Evolutionary conservation across 805 yeast genomes (phyloP).

Genomic region (Metschnikowia lunata): DNA sequence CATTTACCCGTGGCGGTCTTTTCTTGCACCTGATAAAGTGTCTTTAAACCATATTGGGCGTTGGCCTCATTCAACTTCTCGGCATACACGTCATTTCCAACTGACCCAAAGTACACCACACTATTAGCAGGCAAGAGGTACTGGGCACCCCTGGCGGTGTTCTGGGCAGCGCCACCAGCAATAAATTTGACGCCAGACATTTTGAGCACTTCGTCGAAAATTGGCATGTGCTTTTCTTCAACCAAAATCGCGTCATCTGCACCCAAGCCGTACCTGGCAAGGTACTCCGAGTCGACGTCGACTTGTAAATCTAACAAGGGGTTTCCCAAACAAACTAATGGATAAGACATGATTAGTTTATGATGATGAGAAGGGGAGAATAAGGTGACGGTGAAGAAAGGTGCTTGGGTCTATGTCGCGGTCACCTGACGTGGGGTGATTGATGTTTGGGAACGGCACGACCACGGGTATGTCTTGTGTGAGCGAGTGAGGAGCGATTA

Average conservation of each 20-base stretch:
- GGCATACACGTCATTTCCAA: conserved; percentile 87
- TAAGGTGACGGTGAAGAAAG: neutral
- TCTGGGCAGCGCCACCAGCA: conserved; percentile 99
- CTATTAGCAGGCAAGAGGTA: conserved; percentile 75
- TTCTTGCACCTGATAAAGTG: conserved; percentile 78
- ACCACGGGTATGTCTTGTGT: too few species aligned
- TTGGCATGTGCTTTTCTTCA: conserved; percentile 80
- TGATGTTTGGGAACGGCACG: too few species aligned
- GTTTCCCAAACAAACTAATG: conserved; percentile 84
- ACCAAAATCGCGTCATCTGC: conserved; percentile 90
- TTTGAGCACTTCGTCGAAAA: conserved; percentile 72
- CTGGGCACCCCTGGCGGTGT: conserved; percentile 98
- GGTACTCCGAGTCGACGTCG: conserved; percentile 60
- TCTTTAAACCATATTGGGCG: conserved; percentile 78
- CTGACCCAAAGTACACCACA: conserved; percentile 93
- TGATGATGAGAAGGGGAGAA: neutral
- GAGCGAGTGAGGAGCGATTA: too few species aligned
- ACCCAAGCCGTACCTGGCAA: conserved; percentile 77
- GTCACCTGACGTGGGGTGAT: too few species aligned
- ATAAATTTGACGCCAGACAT: conserved; percentile 60
- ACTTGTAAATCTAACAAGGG: conserved; percentile 88
- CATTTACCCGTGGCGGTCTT: conserved; percentile 91
- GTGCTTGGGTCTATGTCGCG: neutral
- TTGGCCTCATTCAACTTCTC: conserved; percentile 81
- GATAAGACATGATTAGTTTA: conserved; percentile 46